A percentile compares a stretch with the other conserved stretches of the same genome.
phyloP scores from a whole-genome alignment of 176 grass and related monocot genomes.

The Oryza glumipatula region DNA sequence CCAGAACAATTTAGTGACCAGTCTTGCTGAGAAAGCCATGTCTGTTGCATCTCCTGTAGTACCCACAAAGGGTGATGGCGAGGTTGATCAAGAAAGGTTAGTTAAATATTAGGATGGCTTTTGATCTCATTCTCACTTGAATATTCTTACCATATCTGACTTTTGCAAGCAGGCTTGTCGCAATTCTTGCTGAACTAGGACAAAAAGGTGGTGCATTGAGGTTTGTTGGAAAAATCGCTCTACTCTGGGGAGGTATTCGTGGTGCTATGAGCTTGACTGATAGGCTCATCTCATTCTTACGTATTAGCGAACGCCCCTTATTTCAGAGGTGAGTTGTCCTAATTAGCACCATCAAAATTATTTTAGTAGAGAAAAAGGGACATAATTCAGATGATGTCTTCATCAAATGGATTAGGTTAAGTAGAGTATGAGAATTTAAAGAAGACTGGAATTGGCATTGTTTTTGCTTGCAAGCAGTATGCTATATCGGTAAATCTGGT shows the following conservation, averaged over 20 bases:
- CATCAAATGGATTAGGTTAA: constrained; percentile 32
- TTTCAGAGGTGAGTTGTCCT: constrained; percentile 70
- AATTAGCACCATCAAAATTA: constrained; percentile 19
- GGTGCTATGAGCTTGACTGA: constrained; percentile 94
- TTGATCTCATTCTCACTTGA: constrained; percentile 28
- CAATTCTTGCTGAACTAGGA: constrained; percentile 91
- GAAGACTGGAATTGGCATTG: not conserved
- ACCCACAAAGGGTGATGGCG: constrained; percentile 79
- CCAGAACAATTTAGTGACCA: constrained; percentile 65
- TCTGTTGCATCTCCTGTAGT: constrained; percentile 91
- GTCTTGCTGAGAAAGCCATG: constrained; percentile 91
- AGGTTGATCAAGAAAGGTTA: constrained; percentile 92
- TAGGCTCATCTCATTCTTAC: constrained; percentile 90
- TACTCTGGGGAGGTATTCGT: constrained; percentile 96
- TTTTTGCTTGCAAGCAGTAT: not conserved
- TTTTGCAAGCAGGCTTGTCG: constrained; percentile 74
- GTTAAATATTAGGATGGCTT: constrained; percentile 24
- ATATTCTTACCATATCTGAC: constrained; percentile 18
- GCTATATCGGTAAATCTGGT: not conserved
- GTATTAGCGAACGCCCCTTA: constrained; percentile 77
- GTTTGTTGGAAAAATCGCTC: constrained; percentile 85
- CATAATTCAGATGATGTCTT: constrained; percentile 12
- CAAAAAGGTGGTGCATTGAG: constrained; percentile 88
- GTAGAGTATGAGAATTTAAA: not conserved
- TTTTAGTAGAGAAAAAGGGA: constrained; percentile 3